Percentiles rank a stretch among this genome's conserved stretches.
phyloP scores from a whole-genome alignment of 2,329 filamentous ascomycete genomes.

The Colletotrichum lupini region DNA sequence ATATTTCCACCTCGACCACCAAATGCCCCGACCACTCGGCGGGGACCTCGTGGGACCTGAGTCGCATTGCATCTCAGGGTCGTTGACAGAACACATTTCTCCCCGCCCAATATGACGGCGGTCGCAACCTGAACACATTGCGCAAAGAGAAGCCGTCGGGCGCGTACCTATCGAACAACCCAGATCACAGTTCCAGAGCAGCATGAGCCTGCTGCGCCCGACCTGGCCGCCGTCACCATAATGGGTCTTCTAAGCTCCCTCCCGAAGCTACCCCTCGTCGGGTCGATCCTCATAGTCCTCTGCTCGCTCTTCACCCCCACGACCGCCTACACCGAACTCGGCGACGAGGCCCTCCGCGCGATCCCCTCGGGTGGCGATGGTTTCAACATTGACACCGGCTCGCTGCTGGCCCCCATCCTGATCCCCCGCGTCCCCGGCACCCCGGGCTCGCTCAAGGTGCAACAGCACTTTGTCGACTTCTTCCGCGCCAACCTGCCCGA shows the following conservation, averaged over 20 bases:
- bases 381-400: conserved; percentile 82
- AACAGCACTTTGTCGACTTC: conserved; percentile 86
- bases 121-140: conserved; percentile 10
- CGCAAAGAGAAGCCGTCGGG: conserved; percentile 19
- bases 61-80: conserved; percentile 24
- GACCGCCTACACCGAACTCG: conserved; percentile 65
- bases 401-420: conserved; percentile 86
- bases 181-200: background rate
- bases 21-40: conserved; percentile 26
- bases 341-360: conserved; percentile 77
- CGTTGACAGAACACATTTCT: conserved; percentile 15
- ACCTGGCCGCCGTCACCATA: conserved; percentile 16
- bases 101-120: conserved; percentile 9
- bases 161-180: background rate
- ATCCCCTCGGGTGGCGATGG: conserved; percentile 79
- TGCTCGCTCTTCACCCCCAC: conserved; percentile 41
- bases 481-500: conserved; percentile 78
- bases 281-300: conserved; percentile 35
- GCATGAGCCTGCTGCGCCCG: conserved; percentile 30
- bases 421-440: conserved; percentile 91
- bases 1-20: conserved; percentile 21
- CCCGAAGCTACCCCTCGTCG: conserved; percentile 34
- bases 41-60: conserved; percentile 27
- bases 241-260: conserved; percentile 33
- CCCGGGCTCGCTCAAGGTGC: conserved; percentile 75